Evolutionary conservation across 208 protist genomes (phyloP), one percentile per base, ranked within the genome.

Genomic region (Polymyxa betae): DNA sequence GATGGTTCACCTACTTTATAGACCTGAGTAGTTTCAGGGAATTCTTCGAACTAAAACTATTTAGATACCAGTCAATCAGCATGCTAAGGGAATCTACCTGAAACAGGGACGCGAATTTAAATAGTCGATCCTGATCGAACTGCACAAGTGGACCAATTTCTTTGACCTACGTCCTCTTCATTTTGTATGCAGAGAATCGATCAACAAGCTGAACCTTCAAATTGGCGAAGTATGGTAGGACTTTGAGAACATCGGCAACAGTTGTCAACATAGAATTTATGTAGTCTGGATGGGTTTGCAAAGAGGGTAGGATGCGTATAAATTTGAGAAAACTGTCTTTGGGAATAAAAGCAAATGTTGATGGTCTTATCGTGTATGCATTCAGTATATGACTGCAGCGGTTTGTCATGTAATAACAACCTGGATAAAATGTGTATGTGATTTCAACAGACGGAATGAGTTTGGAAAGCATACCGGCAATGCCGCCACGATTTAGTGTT

Each of bases 211-310:
- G 16, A n/a, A 82, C 72, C 72, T 82, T 82, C 16, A 82, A n/a
- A 43, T 82, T 82, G 72, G 72, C 5, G 40, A 82, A 82, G n/a
- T 82, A 82, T 5, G 72, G 72, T n/a, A 82, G n/a, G 16, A n/a
- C 72, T n/a, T 35, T 82, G 40, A 82, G 72, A 35, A 82, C 72
- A n/a, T 82, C 72, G 72, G 72, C n/a, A 16, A 82, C 72, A 35
- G 72, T 82, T 35, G n/a, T 35, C 72, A 82, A 35, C 72, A 20
- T 35, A 38, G 72, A 35, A 5, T 5, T 35, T 5, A 82, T 43
- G 72, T 45, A 35, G n/a, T 82, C 35, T 5, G n/a, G n/a, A 43
- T 82, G n/a, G 72, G 72, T 45, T 45, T 82, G 5, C 10, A 82
- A n/a, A 5, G 72, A 82, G 72, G 72, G 72, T 38, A 82, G 16